Conservation (phyloP, 306 rosid genomes). For the Begonia fuchsioides region DNA sequence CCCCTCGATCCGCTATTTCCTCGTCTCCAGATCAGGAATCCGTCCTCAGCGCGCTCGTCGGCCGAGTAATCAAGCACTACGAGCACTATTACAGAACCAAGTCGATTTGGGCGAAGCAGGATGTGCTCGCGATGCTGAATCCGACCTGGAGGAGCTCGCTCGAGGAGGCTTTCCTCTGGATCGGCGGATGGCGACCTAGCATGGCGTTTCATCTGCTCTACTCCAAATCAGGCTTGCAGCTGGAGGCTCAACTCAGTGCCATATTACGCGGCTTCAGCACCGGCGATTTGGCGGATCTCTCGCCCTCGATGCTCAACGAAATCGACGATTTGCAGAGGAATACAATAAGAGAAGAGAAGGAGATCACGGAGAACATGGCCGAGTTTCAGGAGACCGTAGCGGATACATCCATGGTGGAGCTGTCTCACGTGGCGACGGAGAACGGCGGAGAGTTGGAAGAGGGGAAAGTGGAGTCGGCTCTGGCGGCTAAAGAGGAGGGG, state of each 20-base stretch:
- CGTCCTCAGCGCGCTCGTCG: conserved; percentile 7
- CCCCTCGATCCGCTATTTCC: too few relatives aligned
- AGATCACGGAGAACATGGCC: too few relatives aligned
- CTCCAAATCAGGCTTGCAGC: too few relatives aligned
- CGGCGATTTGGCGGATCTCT: conserved; percentile 33
- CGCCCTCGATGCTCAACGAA: conserved; percentile 17
- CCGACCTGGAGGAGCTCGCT: too few relatives aligned
- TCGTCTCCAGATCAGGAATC: background rate
- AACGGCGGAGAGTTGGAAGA: conserved; percentile 1
- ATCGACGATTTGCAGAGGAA: conserved; percentile 31
- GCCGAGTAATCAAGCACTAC: conserved; percentile 24
- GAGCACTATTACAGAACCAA: conserved; percentile 30
- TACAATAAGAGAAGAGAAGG: conserved; percentile 35
- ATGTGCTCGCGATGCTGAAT: too few relatives aligned
- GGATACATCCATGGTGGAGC: conserved; percentile 29
- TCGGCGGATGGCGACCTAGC: too few relatives aligned
- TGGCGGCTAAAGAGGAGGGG: conserved; percentile 21
- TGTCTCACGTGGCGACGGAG: conserved; percentile 25
- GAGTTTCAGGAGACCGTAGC: conserved; percentile 36
- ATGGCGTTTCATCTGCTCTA: too few relatives aligned
- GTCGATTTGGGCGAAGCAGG: too few relatives aligned
- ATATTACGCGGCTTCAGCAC: conserved; percentile 15
- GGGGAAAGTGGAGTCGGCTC: conserved; percentile 15
- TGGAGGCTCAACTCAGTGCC: conserved; percentile 19
- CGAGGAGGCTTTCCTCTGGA: too few relatives aligned